A percentile compares a stretch with the other conserved stretches of the same genome.
phyloP scores from a whole-genome alignment of 2,329 filamentous ascomycete species.

The Paraphoma chrysanthemicola region DNA sequence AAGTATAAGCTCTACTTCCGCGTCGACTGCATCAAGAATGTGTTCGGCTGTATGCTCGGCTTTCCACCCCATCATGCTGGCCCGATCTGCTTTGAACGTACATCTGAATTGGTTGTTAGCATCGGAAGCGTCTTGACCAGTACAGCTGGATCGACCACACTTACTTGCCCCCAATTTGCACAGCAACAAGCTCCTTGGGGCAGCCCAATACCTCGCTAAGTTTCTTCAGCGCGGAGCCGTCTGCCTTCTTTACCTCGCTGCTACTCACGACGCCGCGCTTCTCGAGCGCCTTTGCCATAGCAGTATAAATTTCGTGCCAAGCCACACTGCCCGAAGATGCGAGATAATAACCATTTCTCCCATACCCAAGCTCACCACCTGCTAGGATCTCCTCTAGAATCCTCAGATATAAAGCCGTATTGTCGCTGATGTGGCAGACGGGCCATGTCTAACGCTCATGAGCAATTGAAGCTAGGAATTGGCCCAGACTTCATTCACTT shows the following conservation, averaged over 20 bases:
- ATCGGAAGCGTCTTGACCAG: background rate
- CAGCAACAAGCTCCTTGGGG: background rate
- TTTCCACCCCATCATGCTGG: conserved; percentile 55
- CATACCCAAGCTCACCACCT: conserved; percentile 47
- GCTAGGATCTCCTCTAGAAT: conserved; percentile 55
- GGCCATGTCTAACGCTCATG: conserved; percentile 55
- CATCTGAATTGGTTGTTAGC: conserved; percentile 43
- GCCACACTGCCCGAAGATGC: conserved; percentile 57
- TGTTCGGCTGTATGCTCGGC: conserved; percentile 53
- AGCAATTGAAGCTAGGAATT: background rate
- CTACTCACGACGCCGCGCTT: conserved; percentile 51
- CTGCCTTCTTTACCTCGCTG: conserved; percentile 44
- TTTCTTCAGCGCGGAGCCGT: conserved; percentile 44
- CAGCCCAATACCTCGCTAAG: conserved; percentile 45
- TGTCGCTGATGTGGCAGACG: conserved; percentile 61
- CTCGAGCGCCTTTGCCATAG: conserved; percentile 53
- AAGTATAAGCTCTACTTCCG: conserved; percentile 55
- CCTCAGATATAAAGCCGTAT: conserved; percentile 54
- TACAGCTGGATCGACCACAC: conserved; percentile 12
- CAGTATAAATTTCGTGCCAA: conserved; percentile 60
- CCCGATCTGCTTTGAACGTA: conserved; percentile 53
- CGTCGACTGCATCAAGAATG: conserved; percentile 55
- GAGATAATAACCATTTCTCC: conserved; percentile 59
- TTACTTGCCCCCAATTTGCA: conserved; percentile 55
- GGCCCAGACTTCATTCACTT: conserved; percentile 9